Evolutionary conservation across 176 grass and related monocot genomes (phyloP).

Genomic region (Stipa capillata): DNA sequence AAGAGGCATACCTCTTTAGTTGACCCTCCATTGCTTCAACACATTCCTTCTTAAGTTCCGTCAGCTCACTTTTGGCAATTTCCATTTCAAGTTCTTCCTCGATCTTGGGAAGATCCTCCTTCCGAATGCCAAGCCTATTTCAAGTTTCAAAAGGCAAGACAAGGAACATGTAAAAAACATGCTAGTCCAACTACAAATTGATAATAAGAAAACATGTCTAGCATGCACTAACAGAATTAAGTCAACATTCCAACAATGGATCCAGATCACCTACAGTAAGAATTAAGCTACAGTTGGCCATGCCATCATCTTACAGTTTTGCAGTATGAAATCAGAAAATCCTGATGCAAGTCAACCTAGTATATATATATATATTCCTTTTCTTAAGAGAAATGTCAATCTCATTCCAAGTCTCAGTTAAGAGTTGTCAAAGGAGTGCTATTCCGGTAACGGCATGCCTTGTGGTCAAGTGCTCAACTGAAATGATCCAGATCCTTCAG

Average conservation of each 20-base stretch:
- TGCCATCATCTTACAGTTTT: background rate
- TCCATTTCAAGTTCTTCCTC: slow-evolving; percentile 74
- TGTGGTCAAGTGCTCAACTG: background rate
- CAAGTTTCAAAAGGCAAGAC: slow-evolving; percentile 17
- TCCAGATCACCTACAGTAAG: background rate
- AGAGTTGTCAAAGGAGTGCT: background rate
- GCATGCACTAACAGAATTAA: background rate
- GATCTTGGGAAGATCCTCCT: slow-evolving; percentile 85
- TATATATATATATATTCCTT: no score
- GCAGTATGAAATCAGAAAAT: background rate
- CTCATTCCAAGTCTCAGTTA: background rate
- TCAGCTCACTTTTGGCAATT: slow-evolving; percentile 64
- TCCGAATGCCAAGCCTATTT: slow-evolving; percentile 71
- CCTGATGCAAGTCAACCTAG: background rate
- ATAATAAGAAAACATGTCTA: background rate
- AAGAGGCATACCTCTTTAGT: slow-evolving; percentile 60
- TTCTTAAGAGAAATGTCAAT: background rate
- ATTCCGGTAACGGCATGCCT: background rate
- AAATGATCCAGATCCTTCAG: background rate
- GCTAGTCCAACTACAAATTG: background rate
- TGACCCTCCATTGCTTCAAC: slow-evolving; percentile 77
- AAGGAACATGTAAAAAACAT: background rate
- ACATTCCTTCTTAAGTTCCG: slow-evolving; percentile 68
- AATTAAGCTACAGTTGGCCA: background rate
- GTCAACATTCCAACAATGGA: background rate